Conservation (phyloP, 2,329 filamentous ascomycete genomes). For the Fusarium pseudoanthophilum region DNA sequence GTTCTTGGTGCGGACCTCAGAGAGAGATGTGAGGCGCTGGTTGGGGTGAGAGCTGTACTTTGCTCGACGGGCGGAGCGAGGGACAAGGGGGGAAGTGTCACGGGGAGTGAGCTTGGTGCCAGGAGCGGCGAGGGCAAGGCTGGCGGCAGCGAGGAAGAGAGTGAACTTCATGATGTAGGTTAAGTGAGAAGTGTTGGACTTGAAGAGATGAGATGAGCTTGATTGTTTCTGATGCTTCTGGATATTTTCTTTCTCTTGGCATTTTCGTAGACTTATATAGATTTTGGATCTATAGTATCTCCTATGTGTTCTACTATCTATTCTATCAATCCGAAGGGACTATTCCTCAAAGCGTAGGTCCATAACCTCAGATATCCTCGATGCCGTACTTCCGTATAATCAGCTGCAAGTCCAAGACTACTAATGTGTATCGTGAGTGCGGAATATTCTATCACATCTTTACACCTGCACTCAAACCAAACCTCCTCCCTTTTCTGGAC, state of each 20-base stretch:
- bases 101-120: constrained; percentile 6
- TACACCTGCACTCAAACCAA: rapidly evolving
- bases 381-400: constrained; percentile 2
- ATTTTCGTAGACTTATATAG: not conserved
- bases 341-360: constrained; percentile 8
- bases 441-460: not conserved
- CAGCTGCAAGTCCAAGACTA: not conserved
- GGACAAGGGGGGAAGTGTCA: constrained; percentile 7
- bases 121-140: constrained; percentile 2
- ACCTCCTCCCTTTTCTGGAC: constrained; percentile 13
- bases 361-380: not conserved
- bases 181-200: not conserved
- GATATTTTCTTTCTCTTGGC: not conserved
- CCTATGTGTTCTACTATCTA: not conserved
- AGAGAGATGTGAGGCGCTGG: constrained; percentile 1
- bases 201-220: not conserved
- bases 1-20: not conserved
- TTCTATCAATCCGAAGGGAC: rapidly evolving
- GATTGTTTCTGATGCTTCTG: not conserved
- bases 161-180: constrained; percentile 10
- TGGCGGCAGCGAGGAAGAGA: constrained; percentile 1
- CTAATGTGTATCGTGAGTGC: not conserved
- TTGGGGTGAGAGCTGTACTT: constrained; percentile 10
- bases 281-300: not conserved
- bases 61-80: constrained; percentile 4